phyloP scores from a whole-genome alignment of 192 early-diverging fungal genomes.

The Coemansia sp. region DNA sequence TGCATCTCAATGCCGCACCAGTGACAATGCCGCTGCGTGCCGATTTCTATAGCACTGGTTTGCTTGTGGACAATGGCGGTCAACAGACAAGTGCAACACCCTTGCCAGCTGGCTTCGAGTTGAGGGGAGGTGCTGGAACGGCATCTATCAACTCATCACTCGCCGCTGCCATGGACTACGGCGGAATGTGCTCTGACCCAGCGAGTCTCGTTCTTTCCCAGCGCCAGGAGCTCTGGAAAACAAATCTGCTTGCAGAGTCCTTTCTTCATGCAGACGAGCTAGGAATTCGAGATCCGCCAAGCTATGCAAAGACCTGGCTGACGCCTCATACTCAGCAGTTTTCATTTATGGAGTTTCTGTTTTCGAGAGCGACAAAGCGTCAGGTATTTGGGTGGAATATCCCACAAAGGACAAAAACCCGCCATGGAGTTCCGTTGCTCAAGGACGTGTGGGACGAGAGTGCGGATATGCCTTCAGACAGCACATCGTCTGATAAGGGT shows the following conservation, averaged over 20 bases:
- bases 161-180: conserved; percentile 23
- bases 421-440: conserved; percentile 38
- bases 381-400: conserved; percentile 10
- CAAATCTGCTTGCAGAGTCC: conserved; percentile 1
- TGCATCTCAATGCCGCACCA: conserved; percentile 18
- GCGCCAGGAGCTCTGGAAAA: conserved; percentile 29
- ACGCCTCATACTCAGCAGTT: conserved; percentile 40
- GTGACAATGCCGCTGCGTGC: conserved; percentile 32
- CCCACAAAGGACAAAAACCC: conserved; percentile 17
- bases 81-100: background rate
- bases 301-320: conserved; percentile 42
- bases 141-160: conserved; percentile 18
- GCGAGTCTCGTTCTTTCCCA: conserved; percentile 24
- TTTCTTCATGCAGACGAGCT: background rate
- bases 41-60: conserved; percentile 40
- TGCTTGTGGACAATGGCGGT: conserved; percentile 29
- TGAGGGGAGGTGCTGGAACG: conserved; percentile 9
- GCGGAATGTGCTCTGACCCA: conserved; percentile 34
- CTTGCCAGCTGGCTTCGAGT: background rate
- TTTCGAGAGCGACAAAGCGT: conserved; percentile 20
- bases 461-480: background rate
- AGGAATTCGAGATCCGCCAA: conserved; percentile 14
- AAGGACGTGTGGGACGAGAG: conserved; percentile 22
- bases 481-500: background rate
- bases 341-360: conserved; percentile 42